Conservation (phyloP, 1,139 yeast species). For the Kurtzmaniella quercitrusa region DNA sequence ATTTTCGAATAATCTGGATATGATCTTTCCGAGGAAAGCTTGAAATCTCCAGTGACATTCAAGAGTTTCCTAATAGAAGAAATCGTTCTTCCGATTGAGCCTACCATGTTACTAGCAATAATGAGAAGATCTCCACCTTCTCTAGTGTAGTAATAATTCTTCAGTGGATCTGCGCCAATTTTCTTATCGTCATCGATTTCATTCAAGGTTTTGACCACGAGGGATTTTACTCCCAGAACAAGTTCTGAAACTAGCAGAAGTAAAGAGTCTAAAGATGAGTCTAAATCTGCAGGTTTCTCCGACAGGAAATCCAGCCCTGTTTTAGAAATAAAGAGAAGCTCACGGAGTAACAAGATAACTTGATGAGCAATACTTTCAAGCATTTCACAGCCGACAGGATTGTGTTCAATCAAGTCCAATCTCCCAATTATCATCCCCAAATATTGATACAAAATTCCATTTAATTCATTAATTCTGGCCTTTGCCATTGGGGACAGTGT, state of each 20-base stretch:
- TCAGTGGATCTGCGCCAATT: constrained; percentile 8
- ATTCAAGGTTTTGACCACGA: constrained; percentile 52
- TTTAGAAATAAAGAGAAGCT: constrained; percentile 59
- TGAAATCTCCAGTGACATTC: constrained; percentile 68
- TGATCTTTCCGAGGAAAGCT: constrained; percentile 57
- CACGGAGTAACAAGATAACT: constrained; percentile 58
- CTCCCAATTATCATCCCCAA: constrained; percentile 70
- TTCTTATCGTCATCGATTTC: constrained; percentile 29
- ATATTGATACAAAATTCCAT: constrained; percentile 64
- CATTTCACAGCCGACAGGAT: constrained; percentile 62
- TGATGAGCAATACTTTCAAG: constrained; percentile 67
- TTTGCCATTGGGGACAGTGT: constrained; percentile 63
- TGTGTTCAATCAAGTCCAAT: constrained; percentile 70
- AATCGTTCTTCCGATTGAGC: constrained; percentile 48
- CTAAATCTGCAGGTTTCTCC: constrained; percentile 44
- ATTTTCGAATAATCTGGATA: constrained; percentile 68
- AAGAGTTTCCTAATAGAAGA: constrained; percentile 37
- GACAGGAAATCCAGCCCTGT: constrained; percentile 44
- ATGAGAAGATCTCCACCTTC: constrained; percentile 66
- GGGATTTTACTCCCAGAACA: constrained; percentile 58
- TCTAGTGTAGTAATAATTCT: constrained; percentile 51
- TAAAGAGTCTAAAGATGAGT: constrained; percentile 53
- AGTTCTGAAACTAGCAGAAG: constrained; percentile 61
- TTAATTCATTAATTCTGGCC: constrained; percentile 69
- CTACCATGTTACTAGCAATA: constrained; percentile 61